Conservation (phyloP, 1,284 basidiomycete species). For the Melampsora occidentalis region DNA sequence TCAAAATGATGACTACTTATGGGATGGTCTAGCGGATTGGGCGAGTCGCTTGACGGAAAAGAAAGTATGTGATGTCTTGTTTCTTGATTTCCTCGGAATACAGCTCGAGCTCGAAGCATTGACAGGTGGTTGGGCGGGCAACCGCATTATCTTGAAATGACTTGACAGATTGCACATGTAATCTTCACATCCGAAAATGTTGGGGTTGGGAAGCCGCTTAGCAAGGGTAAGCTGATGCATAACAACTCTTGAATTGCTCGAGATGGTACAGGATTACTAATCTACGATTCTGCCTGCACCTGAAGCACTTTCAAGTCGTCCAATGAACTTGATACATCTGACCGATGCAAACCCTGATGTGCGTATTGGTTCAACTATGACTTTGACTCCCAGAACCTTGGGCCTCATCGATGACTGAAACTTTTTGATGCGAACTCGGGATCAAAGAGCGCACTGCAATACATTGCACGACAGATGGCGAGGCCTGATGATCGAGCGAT, state of each 20-base stretch:
- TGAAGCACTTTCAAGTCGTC: constrained; percentile 77
- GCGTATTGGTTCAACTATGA: neutral
- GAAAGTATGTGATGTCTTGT: constrained; percentile 59
- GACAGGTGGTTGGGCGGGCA: no score
- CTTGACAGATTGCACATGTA: constrained; percentile 76
- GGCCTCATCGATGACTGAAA: neutral
- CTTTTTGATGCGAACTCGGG: neutral
- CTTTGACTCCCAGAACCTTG: neutral
- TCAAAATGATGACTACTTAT: constrained; percentile 67
- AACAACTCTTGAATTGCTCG: no score
- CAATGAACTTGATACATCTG: constrained; percentile 72
- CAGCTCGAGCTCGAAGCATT: neutral
- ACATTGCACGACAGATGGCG: constrained; percentile 13
- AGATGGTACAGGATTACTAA: neutral
- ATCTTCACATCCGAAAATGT: constrained; percentile 85
- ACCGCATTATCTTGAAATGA: constrained; percentile 44
- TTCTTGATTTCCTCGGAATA: neutral
- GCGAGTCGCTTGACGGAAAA: constrained; percentile 75
- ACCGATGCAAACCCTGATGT: constrained; percentile 52
- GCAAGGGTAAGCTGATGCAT: constrained; percentile 63
- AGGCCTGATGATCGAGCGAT: neutral
- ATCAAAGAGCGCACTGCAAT: constrained; percentile 34
- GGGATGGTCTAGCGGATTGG: constrained; percentile 79
- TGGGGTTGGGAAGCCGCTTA: constrained; percentile 76
- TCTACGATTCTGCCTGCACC: neutral